Conservation (phyloP, 179 eudicot species). For the Carnegiea gigantea region DNA sequence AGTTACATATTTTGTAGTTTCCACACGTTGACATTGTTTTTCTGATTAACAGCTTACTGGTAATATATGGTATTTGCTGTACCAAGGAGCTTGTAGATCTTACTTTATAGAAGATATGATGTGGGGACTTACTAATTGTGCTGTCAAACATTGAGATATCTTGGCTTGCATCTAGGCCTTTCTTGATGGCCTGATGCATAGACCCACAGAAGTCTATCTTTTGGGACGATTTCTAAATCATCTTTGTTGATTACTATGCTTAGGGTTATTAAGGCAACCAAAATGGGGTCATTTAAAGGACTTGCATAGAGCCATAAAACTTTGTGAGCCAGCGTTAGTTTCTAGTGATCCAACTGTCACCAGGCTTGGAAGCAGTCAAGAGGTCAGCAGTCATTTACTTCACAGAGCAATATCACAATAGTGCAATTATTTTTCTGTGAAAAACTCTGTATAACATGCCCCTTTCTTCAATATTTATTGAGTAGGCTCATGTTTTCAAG, state of each 20-base stretch:
- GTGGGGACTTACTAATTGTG: neutral
- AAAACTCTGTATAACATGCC: neutral
- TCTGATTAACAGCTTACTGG: neutral
- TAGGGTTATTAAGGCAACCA: conserved; percentile 77
- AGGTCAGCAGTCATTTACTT: conserved; percentile 44
- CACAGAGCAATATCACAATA: neutral
- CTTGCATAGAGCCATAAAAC: conserved; percentile 88
- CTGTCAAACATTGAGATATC: neutral
- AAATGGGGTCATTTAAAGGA: conserved; percentile 98
- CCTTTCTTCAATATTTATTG: neutral
- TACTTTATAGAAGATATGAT: neutral
- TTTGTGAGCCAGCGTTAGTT: conserved; percentile 87
- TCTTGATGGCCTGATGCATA: too few relatives aligned
- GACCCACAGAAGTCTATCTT: neutral
- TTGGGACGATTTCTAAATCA: conserved; percentile 5
- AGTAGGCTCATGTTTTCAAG: conserved; percentile 85
- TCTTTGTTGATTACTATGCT: conserved; percentile 5
- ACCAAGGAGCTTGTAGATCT: neutral
- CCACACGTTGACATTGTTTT: neutral
- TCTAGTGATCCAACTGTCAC: conserved; percentile 61
- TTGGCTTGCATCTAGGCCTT: neutral
- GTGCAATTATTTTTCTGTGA: neutral
- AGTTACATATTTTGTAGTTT: neutral
- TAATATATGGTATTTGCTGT: neutral
- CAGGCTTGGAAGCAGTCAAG: conserved; percentile 70